Evolutionary conservation across 139 green algal species (phyloP), one percentile per base, ranked within the genome.

Genomic region (Picochlorum sp.): DNA sequence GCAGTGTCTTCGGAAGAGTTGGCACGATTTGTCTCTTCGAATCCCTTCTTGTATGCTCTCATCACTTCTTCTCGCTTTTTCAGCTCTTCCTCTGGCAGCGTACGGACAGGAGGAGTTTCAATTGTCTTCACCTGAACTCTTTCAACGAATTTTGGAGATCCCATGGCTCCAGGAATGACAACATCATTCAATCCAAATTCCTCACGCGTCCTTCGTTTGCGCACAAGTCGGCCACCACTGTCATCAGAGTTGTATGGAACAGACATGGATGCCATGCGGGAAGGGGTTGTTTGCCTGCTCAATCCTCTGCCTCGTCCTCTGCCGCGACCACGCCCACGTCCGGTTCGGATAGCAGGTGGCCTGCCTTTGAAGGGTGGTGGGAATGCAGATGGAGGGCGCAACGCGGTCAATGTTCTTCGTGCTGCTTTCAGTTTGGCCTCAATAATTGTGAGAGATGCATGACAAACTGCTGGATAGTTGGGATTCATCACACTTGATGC

Each of bases 71-170:
- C 45, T 30, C 66, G 45, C 52, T 66, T 61, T 49, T 71, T 74
- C 15, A 68, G 1, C 21, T 73, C 66, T 6, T 24, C 23, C 6
- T 31, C 21, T 11, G 55, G 14, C 30, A 78, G 37, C 24, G 15
- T 11, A 15, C 72, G 72, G 24, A 78, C 72, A 15, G 47, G 44
- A 7, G 72, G 72, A n/a, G 66, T 74, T 44, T 77, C 71, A 9
- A 77, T 77, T 24, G 71, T 69, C 31, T 73, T 73, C 49, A 73
- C 65, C 51, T 71, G 69, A 47, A 54, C 21, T 7, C 76, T 63
- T 65, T 83, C 76, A 34, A 83, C 72, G 60, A 75, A 83, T 52
- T 80, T 80, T 54, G 72, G 76, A 1, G 63, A 58, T 8, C 63
- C 67, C 20, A 63, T 45, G 16, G 47, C 26, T 10, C 24, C 54